Conservation (phyloP, 345 rosid genomes). For the Populus deltoides region DNA sequence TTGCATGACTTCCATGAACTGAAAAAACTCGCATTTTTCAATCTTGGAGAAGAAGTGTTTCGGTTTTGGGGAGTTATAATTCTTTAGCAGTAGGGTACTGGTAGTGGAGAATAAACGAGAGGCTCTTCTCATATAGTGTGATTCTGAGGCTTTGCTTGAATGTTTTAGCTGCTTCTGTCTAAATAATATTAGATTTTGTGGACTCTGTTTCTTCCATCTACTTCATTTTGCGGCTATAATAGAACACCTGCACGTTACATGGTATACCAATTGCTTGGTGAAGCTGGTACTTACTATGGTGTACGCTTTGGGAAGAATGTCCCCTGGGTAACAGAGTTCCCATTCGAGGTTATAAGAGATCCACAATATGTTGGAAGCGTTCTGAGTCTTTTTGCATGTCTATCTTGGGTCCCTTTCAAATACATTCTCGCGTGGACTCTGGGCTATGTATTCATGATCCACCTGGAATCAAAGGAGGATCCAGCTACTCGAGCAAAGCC, state of each 20-base stretch:
- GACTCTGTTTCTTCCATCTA: slow-evolving; percentile 3
- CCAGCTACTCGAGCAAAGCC: slow-evolving; percentile 61
- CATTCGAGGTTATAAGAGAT: slow-evolving; percentile 84
- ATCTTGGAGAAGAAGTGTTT: background rate
- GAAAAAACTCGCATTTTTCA: background rate
- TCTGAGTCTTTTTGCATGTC: slow-evolving; percentile 68
- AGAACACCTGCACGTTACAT: slow-evolving; percentile 32
- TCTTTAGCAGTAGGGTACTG: background rate
- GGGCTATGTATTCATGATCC: slow-evolving; percentile 68
- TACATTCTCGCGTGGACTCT: slow-evolving; percentile 74
- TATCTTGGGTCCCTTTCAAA: slow-evolving; percentile 75
- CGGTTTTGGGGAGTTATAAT: background rate
- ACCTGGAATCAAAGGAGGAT: slow-evolving; percentile 67
- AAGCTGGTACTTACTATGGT: slow-evolving; percentile 87
- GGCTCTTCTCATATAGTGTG: background rate
- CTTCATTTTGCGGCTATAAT: background rate
- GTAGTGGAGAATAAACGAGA: background rate
- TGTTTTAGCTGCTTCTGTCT: background rate
- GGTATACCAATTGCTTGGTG: slow-evolving; percentile 88
- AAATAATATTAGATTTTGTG: background rate
- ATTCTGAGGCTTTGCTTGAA: background rate
- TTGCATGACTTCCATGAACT: background rate
- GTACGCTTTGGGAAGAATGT: slow-evolving; percentile 75
- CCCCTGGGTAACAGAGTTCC: slow-evolving; percentile 79
- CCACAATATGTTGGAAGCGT: slow-evolving; percentile 91